A percentile compares a stretch with the other conserved stretches of the same genome.
Evolutionary conservation across 1,139 yeast species (phyloP).

Genomic region (Yamadazyma membranifaciens): DNA sequence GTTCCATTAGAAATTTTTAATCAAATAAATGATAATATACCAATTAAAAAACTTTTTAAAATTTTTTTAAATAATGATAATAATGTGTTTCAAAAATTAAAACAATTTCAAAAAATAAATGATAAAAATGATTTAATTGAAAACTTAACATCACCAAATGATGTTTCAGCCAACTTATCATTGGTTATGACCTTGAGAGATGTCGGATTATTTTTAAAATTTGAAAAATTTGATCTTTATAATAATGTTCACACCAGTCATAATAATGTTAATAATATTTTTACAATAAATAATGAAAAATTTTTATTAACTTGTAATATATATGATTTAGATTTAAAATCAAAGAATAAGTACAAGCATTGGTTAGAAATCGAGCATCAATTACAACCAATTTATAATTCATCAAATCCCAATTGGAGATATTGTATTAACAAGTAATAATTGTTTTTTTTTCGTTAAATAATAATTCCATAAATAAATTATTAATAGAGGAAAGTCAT

Average conservation of each 20-base stretch:
- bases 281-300: slow-evolving; percentile 24
- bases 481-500: neutral
- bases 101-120: slow-evolving; percentile 35
- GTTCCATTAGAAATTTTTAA: slow-evolving; percentile 25
- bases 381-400: slow-evolving; percentile 34
- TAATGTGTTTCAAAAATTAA: slow-evolving; percentile 39
- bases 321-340: slow-evolving; percentile 46
- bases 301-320: slow-evolving; percentile 38
- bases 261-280: slow-evolving; percentile 32
- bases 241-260: slow-evolving; percentile 35
- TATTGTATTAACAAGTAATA: slow-evolving; percentile 21
- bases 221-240: slow-evolving; percentile 32
- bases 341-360: slow-evolving; percentile 39
- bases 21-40: slow-evolving; percentile 25
- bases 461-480: neutral
- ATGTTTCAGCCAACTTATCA: slow-evolving; percentile 44
- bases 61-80: slow-evolving; percentile 28
- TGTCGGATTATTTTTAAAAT: slow-evolving; percentile 48
- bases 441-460: neutral
- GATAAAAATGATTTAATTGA: slow-evolving; percentile 34
- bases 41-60: slow-evolving; percentile 28
- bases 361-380: slow-evolving; percentile 41
- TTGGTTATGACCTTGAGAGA: slow-evolving; percentile 57
- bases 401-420: slow-evolving; percentile 38
- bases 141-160: slow-evolving; percentile 34